Conservation (phyloP, 352 stramenopile species). For the Halophytophthora polymorphica region DNA sequence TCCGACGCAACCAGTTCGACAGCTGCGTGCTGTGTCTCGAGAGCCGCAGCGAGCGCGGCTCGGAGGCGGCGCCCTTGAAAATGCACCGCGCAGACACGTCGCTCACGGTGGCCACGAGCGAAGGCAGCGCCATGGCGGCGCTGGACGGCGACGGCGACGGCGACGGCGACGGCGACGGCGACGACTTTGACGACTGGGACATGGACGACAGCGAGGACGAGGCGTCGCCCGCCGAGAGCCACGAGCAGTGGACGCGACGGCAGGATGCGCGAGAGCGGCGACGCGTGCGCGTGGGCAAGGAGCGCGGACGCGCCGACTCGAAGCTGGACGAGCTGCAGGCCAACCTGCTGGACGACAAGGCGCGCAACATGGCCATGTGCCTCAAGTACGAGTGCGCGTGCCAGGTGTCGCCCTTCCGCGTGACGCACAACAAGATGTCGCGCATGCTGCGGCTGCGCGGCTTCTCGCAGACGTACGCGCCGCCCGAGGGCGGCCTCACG, state of each 20-base stretch:
- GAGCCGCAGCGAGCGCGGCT: slow-evolving; percentile 20
- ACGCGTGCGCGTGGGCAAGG: slow-evolving; percentile 7
- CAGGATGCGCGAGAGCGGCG: slow-evolving; percentile 13
- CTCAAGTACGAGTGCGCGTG: slow-evolving; percentile 67
- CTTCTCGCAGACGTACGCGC: slow-evolving; percentile 43
- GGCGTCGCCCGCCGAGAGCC: slow-evolving; percentile 3
- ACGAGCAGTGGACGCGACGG: slow-evolving; percentile 1
- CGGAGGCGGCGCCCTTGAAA: slow-evolving; percentile 1
- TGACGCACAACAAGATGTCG: slow-evolving; percentile 56
- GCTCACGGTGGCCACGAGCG: slow-evolving; percentile 19
- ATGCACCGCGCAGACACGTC: slow-evolving; percentile 2
- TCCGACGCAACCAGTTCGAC: slow-evolving; percentile 40
- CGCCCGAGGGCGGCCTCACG: slow-evolving; percentile 30
- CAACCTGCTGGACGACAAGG: slow-evolving; percentile 69
- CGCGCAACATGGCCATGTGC: slow-evolving; percentile 68
- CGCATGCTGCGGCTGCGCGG: slow-evolving; percentile 56
- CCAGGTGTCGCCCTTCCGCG: slow-evolving; percentile 56
- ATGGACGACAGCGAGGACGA: slow-evolving; percentile 14
- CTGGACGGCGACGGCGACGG: not conserved
- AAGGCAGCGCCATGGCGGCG: slow-evolving; percentile 16
- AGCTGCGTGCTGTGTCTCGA: slow-evolving; percentile 59
- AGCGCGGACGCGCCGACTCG: slow-evolving; percentile 13
- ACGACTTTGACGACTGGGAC: slow-evolving; percentile 7
- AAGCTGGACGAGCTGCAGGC: slow-evolving; percentile 56
- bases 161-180: not conserved